These are phyloP conservation scores for Noccaea bulbosa DNA, from an alignment of 345 rosid genomes.

Conservation along the genomic window DNA sequence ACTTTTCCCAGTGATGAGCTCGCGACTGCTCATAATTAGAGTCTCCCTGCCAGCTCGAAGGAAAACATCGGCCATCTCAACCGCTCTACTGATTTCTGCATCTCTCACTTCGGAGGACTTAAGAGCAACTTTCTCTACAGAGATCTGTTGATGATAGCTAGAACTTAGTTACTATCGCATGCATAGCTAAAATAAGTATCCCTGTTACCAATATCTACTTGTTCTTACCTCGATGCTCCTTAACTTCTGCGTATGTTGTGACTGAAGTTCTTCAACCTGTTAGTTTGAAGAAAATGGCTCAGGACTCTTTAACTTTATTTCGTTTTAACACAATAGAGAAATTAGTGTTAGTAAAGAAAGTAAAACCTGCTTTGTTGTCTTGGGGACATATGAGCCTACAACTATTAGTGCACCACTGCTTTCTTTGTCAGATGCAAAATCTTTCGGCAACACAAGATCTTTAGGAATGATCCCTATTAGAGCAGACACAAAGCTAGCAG, in stretches of 20 bases:
- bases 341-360: constrained; percentile 20
- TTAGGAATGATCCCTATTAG: constrained; percentile 79
- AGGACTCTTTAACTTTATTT: constrained; percentile 8
- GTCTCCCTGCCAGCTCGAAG: constrained; percentile 72
- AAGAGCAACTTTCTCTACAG: constrained; percentile 86
- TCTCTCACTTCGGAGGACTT: constrained; percentile 69
- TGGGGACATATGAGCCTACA: constrained; percentile 97
- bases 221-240: constrained; percentile 74
- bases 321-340: constrained; percentile 24
- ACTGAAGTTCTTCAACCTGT: constrained; percentile 87
- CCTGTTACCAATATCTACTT: constrained; percentile 8
- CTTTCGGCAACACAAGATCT: constrained; percentile 78
- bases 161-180: constrained; percentile 29
- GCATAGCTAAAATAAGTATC: background rate
- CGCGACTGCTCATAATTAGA: constrained; percentile 88
- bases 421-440: constrained; percentile 65
- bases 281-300: constrained; percentile 22
- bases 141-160: constrained; percentile 57
- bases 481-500: constrained; percentile 97
- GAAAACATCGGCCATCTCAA: constrained; percentile 72
- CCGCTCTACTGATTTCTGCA: constrained; percentile 74
- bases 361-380: constrained; percentile 90
- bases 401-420: constrained; percentile 79
- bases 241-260: constrained; percentile 61
- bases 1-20: constrained; percentile 90